phyloP scores from a whole-genome alignment of 1,139 yeast species.

The Protomyces inundatus region DNA sequence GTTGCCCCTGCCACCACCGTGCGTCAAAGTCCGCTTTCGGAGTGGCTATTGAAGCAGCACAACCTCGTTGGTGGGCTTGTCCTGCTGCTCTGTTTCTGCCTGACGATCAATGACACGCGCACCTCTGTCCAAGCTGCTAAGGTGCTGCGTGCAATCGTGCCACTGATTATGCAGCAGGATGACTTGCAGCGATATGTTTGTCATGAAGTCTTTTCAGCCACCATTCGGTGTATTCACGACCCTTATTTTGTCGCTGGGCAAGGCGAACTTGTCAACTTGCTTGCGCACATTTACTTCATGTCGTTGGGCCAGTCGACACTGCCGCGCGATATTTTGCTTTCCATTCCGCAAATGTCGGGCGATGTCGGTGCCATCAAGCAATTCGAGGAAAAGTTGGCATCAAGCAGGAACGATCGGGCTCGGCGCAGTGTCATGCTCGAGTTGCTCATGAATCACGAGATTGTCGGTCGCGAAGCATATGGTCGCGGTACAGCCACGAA shows the following conservation, averaged over 20 bases:
- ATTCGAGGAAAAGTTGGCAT: slow-evolving; percentile 15
- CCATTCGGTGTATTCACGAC: slow-evolving; percentile 21
- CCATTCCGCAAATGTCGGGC: slow-evolving; percentile 19
- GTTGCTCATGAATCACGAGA: slow-evolving; percentile 12
- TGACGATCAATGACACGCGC: slow-evolving; percentile 21
- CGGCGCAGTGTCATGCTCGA: slow-evolving; percentile 18
- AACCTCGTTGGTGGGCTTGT: slow-evolving; percentile 7
- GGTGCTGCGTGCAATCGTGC: slow-evolving; percentile 5
- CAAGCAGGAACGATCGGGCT: slow-evolving; percentile 4
- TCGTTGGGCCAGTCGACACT: slow-evolving; percentile 18
- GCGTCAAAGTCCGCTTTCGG: slow-evolving; percentile 8
- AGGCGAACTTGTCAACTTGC: slow-evolving; percentile 8
- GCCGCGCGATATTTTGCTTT: slow-evolving; percentile 23
- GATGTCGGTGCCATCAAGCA: slow-evolving; percentile 18
- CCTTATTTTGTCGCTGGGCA: slow-evolving; percentile 16
- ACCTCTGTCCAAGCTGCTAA: slow-evolving; percentile 23
- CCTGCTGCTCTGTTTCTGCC: slow-evolving; percentile 14
- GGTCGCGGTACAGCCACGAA: slow-evolving; percentile 10
- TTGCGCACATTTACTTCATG: slow-evolving; percentile 21
- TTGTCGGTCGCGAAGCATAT: slow-evolving; percentile 22
- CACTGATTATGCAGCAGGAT: slow-evolving; percentile 7
- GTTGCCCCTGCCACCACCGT: background rate
- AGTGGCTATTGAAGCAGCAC: slow-evolving; percentile 18
- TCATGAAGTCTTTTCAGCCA: slow-evolving; percentile 23
- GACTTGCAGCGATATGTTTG: slow-evolving; percentile 22